Evolutionary conservation across 495 filamentous ascomycete species (phyloP), one percentile per base, ranked within the genome.

Genomic region (Neurospora sublineolata): DNA sequence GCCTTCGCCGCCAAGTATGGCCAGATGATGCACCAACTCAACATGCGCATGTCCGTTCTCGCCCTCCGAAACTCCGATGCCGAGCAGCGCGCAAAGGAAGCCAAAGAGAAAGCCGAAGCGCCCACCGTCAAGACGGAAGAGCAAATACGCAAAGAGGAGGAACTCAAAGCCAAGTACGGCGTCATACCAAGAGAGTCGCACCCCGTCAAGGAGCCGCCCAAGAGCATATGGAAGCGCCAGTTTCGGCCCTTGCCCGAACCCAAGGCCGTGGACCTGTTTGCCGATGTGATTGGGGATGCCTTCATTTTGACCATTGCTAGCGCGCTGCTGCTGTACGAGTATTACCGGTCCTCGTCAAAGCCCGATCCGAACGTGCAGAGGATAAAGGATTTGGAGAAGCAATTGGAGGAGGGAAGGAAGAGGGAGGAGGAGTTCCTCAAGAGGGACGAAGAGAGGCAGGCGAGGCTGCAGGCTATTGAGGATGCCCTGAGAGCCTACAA

Each of bases 211-310:
- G 73, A 72, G 37, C 68, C 75, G 18, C 79, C 79, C 60, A 75
- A 77, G 70, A 87, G 82, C 74, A 76, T 86, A 23, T 88, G 82
- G 86, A 84, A 68, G 74, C 80, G 84, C 58, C 84, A 81, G 73
- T 88, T 85, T 69, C 71, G 94, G 70, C 91, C 96, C 1, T 84
- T 99, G 2, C 91, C 92, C 39, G 96, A 99, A 76, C 87, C 88
- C 16, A 97, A 98, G 77, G 95, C 95, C 6, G 97, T 99, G 37
- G 95, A 99, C 78, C 87, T 94, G 8, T 97, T 97, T 36, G 96
- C 95, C 11, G 97, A 96, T 71, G 97, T 99, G 69, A 90, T 96
- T 68, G 93, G 93, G 52, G 95, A 99, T 76, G 83, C 87, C 1
- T 99, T 99, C 78, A 87, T 99, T 38, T 91, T 98, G 70, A 69